Conservation (phyloP, 1,139 yeast species). For the Suhomyces wounanorum region DNA sequence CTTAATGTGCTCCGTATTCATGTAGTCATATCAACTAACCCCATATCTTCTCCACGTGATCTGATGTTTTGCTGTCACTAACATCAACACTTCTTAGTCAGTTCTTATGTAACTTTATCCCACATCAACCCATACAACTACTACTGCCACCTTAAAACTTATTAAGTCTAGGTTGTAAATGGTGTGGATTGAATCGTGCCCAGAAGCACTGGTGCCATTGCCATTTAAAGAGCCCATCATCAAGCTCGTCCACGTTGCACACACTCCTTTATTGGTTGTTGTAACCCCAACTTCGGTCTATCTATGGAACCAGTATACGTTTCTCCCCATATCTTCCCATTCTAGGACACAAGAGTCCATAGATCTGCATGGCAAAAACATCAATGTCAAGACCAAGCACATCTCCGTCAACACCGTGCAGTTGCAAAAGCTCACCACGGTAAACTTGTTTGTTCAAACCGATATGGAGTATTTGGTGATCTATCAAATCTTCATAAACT, state of each 20-base stretch:
- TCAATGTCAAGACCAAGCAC: conserved; percentile 29
- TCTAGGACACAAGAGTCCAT: conserved; percentile 34
- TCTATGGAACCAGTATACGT: conserved; percentile 32
- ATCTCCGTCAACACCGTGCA: conserved; percentile 30
- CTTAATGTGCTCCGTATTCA: too few relatives aligned
- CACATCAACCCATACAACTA: not conserved
- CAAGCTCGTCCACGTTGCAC: conserved; percentile 31
- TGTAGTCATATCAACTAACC: not conserved
- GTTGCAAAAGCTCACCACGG: conserved; percentile 29
- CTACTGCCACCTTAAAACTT: not conserved
- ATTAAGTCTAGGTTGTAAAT: conserved; percentile 17
- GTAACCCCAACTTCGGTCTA: conserved; percentile 32
- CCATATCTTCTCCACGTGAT: not conserved
- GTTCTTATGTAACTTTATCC: not conserved
- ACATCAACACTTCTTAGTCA: not conserved
- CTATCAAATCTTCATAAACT: conserved; percentile 36
- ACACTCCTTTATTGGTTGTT: conserved; percentile 37
- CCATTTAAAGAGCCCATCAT: conserved; percentile 27
- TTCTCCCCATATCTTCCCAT: conserved; percentile 40
- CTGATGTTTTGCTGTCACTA: not conserved
- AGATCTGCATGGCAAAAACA: conserved; percentile 36
- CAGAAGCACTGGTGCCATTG: conserved; percentile 33
- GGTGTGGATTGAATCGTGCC: conserved; percentile 44
- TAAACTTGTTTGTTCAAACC: conserved; percentile 41
- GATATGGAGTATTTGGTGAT: conserved; percentile 34